These are phyloP conservation scores for Alternaria metachromatica DNA, from an alignment of 2,329 filamentous ascomycete genomes.

Conservation along the genomic window DNA sequence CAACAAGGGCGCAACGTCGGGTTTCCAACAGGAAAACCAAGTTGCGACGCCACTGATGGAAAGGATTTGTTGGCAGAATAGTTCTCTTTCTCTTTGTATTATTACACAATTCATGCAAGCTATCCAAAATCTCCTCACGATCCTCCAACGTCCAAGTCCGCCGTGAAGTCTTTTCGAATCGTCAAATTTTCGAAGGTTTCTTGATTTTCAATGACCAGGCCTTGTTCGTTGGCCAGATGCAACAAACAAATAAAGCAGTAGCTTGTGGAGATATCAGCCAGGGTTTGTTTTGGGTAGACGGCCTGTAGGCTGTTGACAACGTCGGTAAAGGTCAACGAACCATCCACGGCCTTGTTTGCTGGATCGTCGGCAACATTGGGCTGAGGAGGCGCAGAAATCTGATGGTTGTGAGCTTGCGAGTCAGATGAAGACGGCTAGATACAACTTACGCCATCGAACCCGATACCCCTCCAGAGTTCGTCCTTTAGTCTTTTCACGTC, in stretches of 20 bases:
- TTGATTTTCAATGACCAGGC: conserved; percentile 74
- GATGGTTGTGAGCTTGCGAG: conserved; percentile 11
- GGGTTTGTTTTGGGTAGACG: conserved; percentile 83
- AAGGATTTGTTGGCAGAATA: neutral
- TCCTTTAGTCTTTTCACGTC: conserved; percentile 69
- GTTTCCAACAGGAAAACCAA: neutral
- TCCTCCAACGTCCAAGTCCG: conserved; percentile 46
- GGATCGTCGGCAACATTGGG: conserved; percentile 31
- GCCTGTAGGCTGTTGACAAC: conserved; percentile 88
- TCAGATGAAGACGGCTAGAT: neutral
- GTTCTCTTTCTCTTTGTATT: neutral
- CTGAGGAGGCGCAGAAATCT: conserved; percentile 31
- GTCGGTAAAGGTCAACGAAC: conserved; percentile 80
- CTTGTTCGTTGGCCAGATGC: conserved; percentile 92
- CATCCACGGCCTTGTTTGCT: conserved; percentile 54
- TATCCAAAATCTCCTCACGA: neutral
- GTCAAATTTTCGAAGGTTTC: conserved; percentile 58
- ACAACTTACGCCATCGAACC: conserved; percentile 52
- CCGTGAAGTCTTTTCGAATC: conserved; percentile 56
- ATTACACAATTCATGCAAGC: neutral
- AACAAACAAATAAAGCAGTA: conserved; percentile 92
- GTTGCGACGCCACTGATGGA: neutral
- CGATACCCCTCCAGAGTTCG: conserved; percentile 70
- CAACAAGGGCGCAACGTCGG: neutral
- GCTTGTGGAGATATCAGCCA: conserved; percentile 94